A percentile compares a stretch with the other conserved stretches of the same genome.
These are phyloP conservation scores for Echinochloa phyllopogon DNA, from an alignment of 176 grass and related monocot genomes.

Conservation along the genomic window DNA sequence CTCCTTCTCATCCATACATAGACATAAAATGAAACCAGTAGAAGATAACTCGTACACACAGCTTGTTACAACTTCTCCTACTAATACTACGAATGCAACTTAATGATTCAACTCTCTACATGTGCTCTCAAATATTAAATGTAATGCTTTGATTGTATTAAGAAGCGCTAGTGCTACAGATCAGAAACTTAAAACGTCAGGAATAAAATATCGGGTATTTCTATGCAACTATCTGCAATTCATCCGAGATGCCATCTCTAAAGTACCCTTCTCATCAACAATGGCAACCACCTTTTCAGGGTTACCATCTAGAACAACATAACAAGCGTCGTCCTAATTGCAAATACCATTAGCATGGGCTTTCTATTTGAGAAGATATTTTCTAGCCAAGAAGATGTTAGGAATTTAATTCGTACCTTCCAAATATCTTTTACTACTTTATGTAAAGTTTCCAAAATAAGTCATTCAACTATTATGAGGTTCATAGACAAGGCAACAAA, in stretches of 20 bases:
- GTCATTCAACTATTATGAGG: background rate
- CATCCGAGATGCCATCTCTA: constrained; percentile 61
- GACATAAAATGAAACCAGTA: background rate
- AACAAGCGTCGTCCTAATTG: constrained; percentile 65
- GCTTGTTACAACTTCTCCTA: background rate
- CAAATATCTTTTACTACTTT: background rate
- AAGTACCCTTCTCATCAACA: constrained; percentile 10
- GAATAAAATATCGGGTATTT: constrained; percentile 71
- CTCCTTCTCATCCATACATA: background rate
- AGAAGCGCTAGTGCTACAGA: background rate
- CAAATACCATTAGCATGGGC: constrained; percentile 11
- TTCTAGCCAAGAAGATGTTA: background rate
- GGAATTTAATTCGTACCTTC: background rate
- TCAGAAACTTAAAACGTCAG: constrained; percentile 16
- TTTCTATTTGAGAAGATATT: background rate
- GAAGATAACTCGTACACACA: background rate
- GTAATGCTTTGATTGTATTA: too few relatives aligned
- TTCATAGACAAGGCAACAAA: too few relatives aligned
- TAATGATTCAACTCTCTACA: constrained; percentile 17
- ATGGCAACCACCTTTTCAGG: constrained; percentile 54
- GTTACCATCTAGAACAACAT: constrained; percentile 68
- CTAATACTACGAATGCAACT: background rate
- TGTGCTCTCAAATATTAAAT: constrained; percentile 16
- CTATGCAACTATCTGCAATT: constrained; percentile 77
- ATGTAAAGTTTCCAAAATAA: too few relatives aligned